Evolutionary conservation across 176 grass and related monocot species (phyloP), one percentile per base, ranked within the genome.

Genomic region (Pontederia crassipes): DNA sequence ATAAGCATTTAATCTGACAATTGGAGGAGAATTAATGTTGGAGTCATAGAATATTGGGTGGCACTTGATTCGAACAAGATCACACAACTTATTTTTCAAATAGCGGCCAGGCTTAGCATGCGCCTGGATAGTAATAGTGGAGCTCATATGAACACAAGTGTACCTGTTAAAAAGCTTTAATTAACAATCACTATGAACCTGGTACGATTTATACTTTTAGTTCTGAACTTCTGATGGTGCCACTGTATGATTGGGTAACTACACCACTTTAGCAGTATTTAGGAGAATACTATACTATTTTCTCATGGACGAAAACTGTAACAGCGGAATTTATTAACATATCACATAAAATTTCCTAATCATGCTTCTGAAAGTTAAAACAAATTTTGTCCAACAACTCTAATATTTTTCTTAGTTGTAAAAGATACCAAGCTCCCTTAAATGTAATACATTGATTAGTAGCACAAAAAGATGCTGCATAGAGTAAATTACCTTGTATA

Each of bases 11-110:
- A 90, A 67, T 71, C 80, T 75, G 53, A 96, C 66, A 11, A 76
- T 84, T 45, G 75, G 47, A 10, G 80, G 78, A 28, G 83, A 87
- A 58, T 96, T 96, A 65, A 96, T 90, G 48, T 17, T 82, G 57
- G 83, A 87, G 62, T 96, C 91, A 11, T 90, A 96, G 24, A 96
- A 81, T 64, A 96, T 85, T 10, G 84, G 78, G 72, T 90, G 86
- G 55, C 91, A 90, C 67, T 89, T 96, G 26, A 73, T 84, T 63
- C 75, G 83, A 83, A 90, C 86, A 61, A 90, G 84, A 54, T 71
- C 61, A 32, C 62, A 78, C 40, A 90, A 68, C 64, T 90, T 90
- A 58, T 27, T 64, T 52, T 72, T 71, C 52, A 82, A 66, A 82
- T 81, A 73, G 69, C 72, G 52, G 40, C 64, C 54, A 35, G 57